These are phyloP conservation scores for Trichoderma citrinoviride DNA, from an alignment of 2,329 filamentous ascomycete species.

Conservation along the genomic window DNA sequence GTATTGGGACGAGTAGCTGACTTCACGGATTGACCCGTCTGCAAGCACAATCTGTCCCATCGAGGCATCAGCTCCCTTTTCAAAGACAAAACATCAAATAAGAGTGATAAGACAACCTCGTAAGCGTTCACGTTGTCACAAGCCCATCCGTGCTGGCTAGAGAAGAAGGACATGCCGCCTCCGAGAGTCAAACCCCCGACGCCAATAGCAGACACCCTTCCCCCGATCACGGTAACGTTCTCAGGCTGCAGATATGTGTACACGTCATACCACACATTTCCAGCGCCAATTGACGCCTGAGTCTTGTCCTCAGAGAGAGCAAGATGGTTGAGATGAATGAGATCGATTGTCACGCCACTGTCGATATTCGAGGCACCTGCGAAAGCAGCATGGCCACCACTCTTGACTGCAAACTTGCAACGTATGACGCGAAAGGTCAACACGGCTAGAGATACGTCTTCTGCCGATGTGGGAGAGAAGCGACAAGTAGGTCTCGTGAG, in stretches of 20 bases:
- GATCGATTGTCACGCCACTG: conserved; percentile 37
- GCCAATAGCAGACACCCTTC: conserved; percentile 40
- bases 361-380: conserved; percentile 39
- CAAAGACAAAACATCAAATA: no score
- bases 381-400: conserved; percentile 47
- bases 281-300: conserved; percentile 37
- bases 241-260: conserved; percentile 35
- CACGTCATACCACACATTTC: conserved; percentile 40
- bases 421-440: conserved; percentile 28
- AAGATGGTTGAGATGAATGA: conserved; percentile 37
- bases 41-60: conserved; percentile 10
- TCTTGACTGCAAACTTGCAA: conserved; percentile 39
- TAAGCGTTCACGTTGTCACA: conserved; percentile 19
- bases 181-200: conserved; percentile 28
- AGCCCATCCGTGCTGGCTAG: conserved; percentile 21
- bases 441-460: conserved; percentile 31
- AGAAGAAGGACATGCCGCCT: conserved; percentile 27
- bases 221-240: conserved; percentile 39
- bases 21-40: conserved; percentile 13
- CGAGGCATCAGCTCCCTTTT: not conserved
- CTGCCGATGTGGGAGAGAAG: conserved; percentile 28
- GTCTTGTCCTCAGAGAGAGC: conserved; percentile 32
- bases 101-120: not conserved
- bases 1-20: not conserved
- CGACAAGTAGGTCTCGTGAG: conserved; percentile 26